Evolutionary conservation across 208 protist species (phyloP).

Genomic region (Angomonas desouzai): DNA sequence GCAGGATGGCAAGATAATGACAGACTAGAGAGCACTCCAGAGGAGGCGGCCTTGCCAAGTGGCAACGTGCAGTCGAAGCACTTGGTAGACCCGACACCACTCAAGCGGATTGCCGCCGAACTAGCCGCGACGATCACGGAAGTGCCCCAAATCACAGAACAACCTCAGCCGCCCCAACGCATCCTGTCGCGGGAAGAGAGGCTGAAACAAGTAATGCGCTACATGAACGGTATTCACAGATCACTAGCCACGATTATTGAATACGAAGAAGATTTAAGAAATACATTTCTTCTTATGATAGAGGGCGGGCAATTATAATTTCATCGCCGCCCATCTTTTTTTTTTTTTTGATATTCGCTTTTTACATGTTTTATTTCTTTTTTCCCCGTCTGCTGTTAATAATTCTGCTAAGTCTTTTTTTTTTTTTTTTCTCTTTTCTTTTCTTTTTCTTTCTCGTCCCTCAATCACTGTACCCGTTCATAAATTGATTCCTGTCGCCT

Average conservation of each 20-base stretch:
- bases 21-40: background rate
- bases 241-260: background rate
- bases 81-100: background rate
- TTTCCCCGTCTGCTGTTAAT: conserved; percentile 1
- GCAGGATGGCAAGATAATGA: no score
- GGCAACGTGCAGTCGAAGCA: background rate
- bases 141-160: background rate
- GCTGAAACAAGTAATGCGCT: background rate
- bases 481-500: conserved; percentile 5
- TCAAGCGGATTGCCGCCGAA: background rate
- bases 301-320: conserved; percentile 4
- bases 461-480: background rate
- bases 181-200: background rate
- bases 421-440: background rate
- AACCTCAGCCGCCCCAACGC: background rate
- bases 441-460: conserved; percentile 6
- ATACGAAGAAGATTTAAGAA: conserved; percentile 1
- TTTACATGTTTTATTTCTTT: conserved; percentile 1
- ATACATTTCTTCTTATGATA: conserved; percentile 12
- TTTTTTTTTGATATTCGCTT: conserved; percentile 4
- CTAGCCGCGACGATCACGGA: background rate
- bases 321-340: conserved; percentile 2
- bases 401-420: conserved; percentile 9
- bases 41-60: background rate
- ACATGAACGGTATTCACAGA: conserved; percentile 6